phyloP scores from a whole-genome alignment of 108 stramenopile species.

The Skeletonema menzelii region DNA sequence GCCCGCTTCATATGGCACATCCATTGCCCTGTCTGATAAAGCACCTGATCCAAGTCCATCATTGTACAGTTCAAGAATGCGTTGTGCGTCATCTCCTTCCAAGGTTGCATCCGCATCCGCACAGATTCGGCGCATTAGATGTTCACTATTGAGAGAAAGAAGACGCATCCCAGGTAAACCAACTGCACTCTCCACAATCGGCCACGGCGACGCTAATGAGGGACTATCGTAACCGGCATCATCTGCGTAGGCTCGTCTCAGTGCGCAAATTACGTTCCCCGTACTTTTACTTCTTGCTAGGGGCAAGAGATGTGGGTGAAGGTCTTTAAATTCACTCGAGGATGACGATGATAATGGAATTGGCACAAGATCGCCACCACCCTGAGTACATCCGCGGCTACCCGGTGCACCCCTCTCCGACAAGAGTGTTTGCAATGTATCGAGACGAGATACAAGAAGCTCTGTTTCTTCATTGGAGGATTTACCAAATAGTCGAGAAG shows the following conservation, averaged over 20 bases:
- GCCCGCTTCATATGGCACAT: conserved; percentile 64
- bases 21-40: conserved; percentile 47
- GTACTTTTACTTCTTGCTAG: conserved; percentile 57
- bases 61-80: conserved; percentile 69
- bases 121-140: conserved; percentile 80
- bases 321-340: conserved; percentile 48
- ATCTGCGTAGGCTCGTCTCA: conserved; percentile 70
- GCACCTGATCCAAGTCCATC: conserved; percentile 52
- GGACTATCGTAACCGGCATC: conserved; percentile 56
- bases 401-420: conserved; percentile 79
- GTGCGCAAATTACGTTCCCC: conserved; percentile 72
- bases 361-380: conserved; percentile 61
- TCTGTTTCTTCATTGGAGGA: conserved; percentile 19
- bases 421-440: conserved; percentile 63
- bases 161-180: conserved; percentile 68
- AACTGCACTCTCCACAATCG: conserved; percentile 70
- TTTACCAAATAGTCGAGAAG: conserved; percentile 2
- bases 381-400: conserved; percentile 52
- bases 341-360: conserved; percentile 19
- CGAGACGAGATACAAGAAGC: conserved; percentile 56
- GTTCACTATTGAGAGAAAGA: conserved; percentile 73
- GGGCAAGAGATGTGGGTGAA: conserved; percentile 76
- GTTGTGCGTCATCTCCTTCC: conserved; percentile 22
- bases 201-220: conserved; percentile 63
- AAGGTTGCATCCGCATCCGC: conserved; percentile 66